These are phyloP conservation scores for Microcyclospora tardicrescens DNA, from an alignment of 2,329 filamentous ascomycete genomes.

Conservation along the genomic window DNA sequence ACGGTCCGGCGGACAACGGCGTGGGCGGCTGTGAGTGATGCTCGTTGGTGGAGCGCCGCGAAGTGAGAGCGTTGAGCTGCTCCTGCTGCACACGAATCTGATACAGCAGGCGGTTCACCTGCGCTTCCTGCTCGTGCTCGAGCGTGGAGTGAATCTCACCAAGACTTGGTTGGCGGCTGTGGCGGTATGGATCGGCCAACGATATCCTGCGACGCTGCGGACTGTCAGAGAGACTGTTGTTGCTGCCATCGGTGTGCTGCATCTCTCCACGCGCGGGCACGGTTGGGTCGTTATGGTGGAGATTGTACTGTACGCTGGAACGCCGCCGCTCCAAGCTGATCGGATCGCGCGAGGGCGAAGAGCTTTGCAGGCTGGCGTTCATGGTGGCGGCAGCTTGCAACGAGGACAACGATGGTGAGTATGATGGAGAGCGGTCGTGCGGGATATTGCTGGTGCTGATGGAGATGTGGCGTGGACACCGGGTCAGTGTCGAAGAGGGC, in stretches of 20 bases:
- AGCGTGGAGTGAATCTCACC: conserved; percentile 69
- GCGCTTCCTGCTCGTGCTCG: conserved; percentile 65
- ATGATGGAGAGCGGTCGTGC: conserved; percentile 38
- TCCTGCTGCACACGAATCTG: conserved; percentile 67
- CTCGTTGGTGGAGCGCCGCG: conserved; percentile 1
- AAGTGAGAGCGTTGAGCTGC: conserved; percentile 46
- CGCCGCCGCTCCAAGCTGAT: conserved; percentile 43
- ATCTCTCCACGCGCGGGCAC: conserved; percentile 58
- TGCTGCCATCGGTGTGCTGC: conserved; percentile 31
- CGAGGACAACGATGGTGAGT: conserved; percentile 53
- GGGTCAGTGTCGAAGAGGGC: conserved; percentile 15
- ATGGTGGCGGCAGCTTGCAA: conserved; percentile 65
- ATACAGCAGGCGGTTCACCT: conserved; percentile 64
- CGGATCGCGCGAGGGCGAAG: conserved; percentile 23
- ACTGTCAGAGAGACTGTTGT: conserved; percentile 5
- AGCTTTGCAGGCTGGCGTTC: conserved; percentile 48
- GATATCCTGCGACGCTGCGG: conserved; percentile 12
- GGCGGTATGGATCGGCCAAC: conserved; percentile 43
- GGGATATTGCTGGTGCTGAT: conserved; percentile 28
- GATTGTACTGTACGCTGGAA: conserved; percentile 58
- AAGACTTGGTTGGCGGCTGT: conserved; percentile 55
- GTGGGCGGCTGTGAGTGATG: conserved; percentile 11
- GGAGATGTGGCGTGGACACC: conserved; percentile 18
- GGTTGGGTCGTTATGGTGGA: conserved; percentile 58
- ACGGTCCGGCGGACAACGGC: conserved; percentile 23